These are phyloP conservation scores for Primulina huaijiensis DNA, from an alignment of 257 asterid genomes.

Conservation along the genomic window DNA sequence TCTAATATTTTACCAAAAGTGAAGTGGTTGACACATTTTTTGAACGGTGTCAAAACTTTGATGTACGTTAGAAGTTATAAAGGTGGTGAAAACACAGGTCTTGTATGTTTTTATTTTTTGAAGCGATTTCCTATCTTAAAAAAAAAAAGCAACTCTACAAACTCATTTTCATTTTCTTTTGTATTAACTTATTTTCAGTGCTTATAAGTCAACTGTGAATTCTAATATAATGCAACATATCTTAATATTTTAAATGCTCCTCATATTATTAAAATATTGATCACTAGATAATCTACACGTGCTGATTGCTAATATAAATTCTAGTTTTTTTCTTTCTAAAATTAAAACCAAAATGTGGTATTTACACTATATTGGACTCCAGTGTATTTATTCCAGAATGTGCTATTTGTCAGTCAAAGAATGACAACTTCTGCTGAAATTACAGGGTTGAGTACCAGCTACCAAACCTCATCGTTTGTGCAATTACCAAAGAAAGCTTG, in stretches of 20 bases:
- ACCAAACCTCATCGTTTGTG: constrained; percentile 94
- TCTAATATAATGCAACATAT: no score
- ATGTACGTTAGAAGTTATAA: neutral
- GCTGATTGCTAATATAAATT: neutral
- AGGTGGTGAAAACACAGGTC: neutral
- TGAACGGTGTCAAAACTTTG: neutral
- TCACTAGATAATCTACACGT: neutral
- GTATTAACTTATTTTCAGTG: no score
- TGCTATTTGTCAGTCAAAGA: neutral
- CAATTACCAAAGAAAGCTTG: constrained; percentile 91
- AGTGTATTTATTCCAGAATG: neutral
- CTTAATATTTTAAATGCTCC: neutral
- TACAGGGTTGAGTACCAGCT: constrained; percentile 94
- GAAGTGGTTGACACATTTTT: neutral
- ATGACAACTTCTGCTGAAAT: constrained; percentile 27
- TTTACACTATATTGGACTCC: neutral
- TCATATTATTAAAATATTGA: neutral
- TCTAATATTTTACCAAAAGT: constrained; percentile 11
- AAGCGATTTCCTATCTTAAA: neutral
- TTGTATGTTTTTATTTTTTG: neutral
- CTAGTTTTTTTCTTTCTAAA: neutral
- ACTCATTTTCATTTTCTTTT: no score
- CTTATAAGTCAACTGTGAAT: neutral
- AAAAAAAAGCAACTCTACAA: no score
- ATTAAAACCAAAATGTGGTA: neutral